Conservation (phyloP, 805 yeast genomes). For the Candida rishiriensis region DNA sequence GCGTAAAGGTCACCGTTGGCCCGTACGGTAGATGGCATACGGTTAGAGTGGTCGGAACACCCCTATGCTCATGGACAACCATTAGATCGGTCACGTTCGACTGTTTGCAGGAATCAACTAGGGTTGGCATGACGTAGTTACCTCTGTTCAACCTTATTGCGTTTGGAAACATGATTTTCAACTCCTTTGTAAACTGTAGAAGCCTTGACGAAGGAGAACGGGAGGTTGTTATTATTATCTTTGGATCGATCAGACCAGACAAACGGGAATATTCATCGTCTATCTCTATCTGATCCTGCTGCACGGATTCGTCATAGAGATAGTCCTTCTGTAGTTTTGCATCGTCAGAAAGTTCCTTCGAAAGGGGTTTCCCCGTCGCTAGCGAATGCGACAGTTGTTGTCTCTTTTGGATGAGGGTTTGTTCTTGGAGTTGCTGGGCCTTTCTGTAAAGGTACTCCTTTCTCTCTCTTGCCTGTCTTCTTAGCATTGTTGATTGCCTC, state of each 20-base stretch:
- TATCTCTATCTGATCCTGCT: conserved; percentile 37
- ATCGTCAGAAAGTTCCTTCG: conserved; percentile 90
- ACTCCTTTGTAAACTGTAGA: conserved; percentile 89
- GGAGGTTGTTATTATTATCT: conserved; percentile 87
- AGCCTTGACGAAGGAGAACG: conserved; percentile 84
- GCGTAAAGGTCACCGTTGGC: conserved; percentile 89
- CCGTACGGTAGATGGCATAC: conserved; percentile 97
- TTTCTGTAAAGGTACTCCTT: conserved; percentile 88
- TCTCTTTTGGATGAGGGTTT: conserved; percentile 78
- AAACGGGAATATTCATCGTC: conserved; percentile 91
- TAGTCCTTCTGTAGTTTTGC: conserved; percentile 72
- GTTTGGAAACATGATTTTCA: conserved; percentile 84
- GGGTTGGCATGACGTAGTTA: conserved; percentile 76
- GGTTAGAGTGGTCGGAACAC: conserved; percentile 93
- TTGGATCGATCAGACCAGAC: conserved; percentile 87
- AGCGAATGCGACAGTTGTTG: conserved; percentile 82
- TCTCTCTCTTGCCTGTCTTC: conserved; percentile 95
- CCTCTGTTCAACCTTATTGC: conserved; percentile 90
- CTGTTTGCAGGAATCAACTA: conserved; percentile 74
- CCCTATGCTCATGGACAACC: conserved; percentile 92
- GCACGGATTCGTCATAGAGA: conserved; percentile 78
- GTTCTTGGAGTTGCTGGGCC: conserved; percentile 86
- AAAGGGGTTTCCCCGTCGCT: conserved; percentile 85
- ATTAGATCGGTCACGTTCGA: conserved; percentile 82
- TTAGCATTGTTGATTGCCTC: conserved; percentile 54